A percentile compares a stretch with the other conserved stretches of the same genome.
Evolutionary conservation across 1,284 basidiomycete species (phyloP).

Genomic region (Phlebopus sp.): DNA sequence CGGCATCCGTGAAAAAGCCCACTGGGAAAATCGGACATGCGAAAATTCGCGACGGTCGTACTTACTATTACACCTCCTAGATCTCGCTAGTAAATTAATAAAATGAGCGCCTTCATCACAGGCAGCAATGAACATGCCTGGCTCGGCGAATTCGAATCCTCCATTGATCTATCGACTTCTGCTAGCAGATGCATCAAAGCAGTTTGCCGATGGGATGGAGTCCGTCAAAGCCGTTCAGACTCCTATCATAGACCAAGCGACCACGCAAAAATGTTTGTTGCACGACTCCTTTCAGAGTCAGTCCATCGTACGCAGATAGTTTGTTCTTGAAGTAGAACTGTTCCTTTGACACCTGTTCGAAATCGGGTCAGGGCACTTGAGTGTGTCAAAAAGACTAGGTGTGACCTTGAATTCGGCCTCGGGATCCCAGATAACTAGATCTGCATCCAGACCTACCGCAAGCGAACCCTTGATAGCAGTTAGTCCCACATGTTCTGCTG

Average conservation of each 20-base stretch:
- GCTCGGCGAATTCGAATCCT: conserved; percentile 28
- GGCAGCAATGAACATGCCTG: too few species aligned
- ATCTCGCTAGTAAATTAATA: too few species aligned
- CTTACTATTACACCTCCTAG: too few species aligned
- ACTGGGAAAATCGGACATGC: too few species aligned
- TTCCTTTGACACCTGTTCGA: conserved; percentile 68
- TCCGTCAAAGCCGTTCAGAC: conserved; percentile 33
- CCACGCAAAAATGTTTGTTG: conserved; percentile 79
- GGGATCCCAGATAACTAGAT: conserved; percentile 84
- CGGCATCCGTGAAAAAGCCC: too few species aligned
- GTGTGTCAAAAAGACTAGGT: conserved; percentile 3
- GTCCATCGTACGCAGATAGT: conserved; percentile 82
- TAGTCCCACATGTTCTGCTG: conserved; percentile 78
- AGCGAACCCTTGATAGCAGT: conserved; percentile 69
- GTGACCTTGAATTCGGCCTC: conserved; percentile 60
- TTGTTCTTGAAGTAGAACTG: conserved; percentile 88
- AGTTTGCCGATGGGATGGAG: conserved; percentile 33
- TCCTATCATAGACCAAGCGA: conserved; percentile 56
- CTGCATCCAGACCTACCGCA: conserved; percentile 73
- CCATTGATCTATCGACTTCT: not conserved
- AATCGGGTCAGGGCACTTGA: conserved; percentile 9
- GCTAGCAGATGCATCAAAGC: conserved; percentile 18
- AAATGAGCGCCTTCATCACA: too few species aligned
- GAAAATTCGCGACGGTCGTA: too few species aligned
- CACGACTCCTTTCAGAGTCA: conserved; percentile 67